Evolutionary conservation across 192 early-diverging fungal species (phyloP), one percentile per base, ranked within the genome.

Genomic region (Backusella luteola): DNA sequence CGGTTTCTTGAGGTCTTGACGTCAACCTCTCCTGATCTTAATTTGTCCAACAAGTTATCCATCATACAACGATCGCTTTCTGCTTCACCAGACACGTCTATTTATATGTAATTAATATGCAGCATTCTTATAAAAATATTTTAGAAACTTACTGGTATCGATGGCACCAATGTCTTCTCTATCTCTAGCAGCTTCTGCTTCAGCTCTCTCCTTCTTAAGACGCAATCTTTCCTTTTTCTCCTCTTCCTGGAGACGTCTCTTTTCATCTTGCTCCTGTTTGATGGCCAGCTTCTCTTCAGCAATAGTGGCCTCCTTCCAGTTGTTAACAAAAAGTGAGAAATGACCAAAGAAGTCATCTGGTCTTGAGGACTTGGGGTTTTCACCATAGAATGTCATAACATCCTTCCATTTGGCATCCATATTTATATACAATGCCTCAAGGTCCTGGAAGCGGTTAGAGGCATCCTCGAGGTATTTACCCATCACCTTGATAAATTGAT

Each of bases 271-370:
- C 63, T 90, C 89, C 19, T 81, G 52, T 81, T 83, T 85, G 56
- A 66, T 34, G 11, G 21, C 44, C n/a, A 46, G 44, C 63, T 78
- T 78, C 29, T 78, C 66, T 73, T 78, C 77, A 39, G 38, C 39
- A 21, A 66, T 66, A 42, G 72, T 32, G 11, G 77, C 77, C 21
- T 72, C 77, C 87, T 89, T 87, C 74, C 92, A 95, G 21, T 87
- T 88, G 4, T 86, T 84, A 6, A 85, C 81, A 56, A 95, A 95
- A 3, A 87, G 88, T 71, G 89, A 88, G 84, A 94, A 95, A 5
- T 92, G 86, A 44, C 90, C 87, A 85, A 94, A 95, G 80, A 95
- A 94, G 71, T 94, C 93, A 76, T 95, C 93, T 15, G 93, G 91
- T 42, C 89, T 85, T 81, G 89, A 92, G 3, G 85, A 77, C 14